Base-by-base conservation (phyloP, 2,329 filamentous ascomycete genomes). In the Alternaria triticina region DNA sequence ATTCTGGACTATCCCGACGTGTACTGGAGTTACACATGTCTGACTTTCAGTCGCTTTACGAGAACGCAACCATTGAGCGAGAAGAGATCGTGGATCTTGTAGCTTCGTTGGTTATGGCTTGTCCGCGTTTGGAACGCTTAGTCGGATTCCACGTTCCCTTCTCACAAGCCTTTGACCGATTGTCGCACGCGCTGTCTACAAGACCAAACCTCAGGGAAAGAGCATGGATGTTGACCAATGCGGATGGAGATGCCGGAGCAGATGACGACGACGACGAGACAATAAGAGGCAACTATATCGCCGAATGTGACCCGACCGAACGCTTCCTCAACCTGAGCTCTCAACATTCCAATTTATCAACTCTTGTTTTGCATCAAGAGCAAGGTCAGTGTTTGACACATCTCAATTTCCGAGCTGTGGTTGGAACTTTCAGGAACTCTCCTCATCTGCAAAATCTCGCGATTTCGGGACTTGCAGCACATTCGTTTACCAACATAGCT, bases 61-160 rank as follows among this genome's bases (percentile, higher is more conserved):
- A 78, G n/a, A 69, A 76, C 47, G 74, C 74, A 13, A 71, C 74
- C 52, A 82, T 81, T 27, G 81, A 82, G 61, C 81, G 80, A 70
- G 80, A 85, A 69, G 83, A 85, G 52, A 84, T 86, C 56, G 78
- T 84, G 46, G 83, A 87, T 61, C 62, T 85, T 17, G 75, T 88
- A 17, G 85, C 86, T 6, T 87, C 86, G 1, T 79, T 89, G 40
- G 84, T 89, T 30, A 87, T 87, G 83, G 83, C 83, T 3, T 89
- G 86, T 68, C 86, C 87, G 8, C 86, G 86, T 62, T 74, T 89
- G 22, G 86, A 89, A 74, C 81, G 82, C 25, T 74, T 89, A 8
- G 72, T 83, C 30, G 87, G 87, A 6, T 84, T 88, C 59, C 81
- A 83, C 52, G 77, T 85, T n/a, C 81, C 84, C 3, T 87, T 85